Percentiles rank a stretch among this genome's conserved stretches.
phyloP scores from a whole-genome alignment of 1,284 basidiomycete genomes.

The Grifola frondosa region DNA sequence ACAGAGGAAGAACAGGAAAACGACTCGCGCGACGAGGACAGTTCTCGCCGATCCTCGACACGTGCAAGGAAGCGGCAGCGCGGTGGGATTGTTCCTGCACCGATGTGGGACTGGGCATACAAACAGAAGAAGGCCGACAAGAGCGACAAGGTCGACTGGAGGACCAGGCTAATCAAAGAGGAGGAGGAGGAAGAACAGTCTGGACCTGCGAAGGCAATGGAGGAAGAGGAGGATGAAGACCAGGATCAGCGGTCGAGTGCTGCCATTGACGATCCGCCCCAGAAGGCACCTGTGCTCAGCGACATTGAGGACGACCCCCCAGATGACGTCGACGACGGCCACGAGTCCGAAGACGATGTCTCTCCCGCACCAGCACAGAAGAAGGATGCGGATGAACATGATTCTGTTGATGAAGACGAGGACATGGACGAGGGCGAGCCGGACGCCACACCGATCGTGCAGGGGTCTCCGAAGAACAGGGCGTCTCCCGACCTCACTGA shows the following conservation, averaged over 20 bases:
- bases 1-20: constrained; percentile 74
- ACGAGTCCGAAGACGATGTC: constrained; percentile 17
- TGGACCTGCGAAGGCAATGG: constrained; percentile 56
- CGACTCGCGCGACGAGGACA: constrained; percentile 22
- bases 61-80: constrained; percentile 49
- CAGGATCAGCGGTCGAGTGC: constrained; percentile 26
- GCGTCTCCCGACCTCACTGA: constrained; percentile 26
- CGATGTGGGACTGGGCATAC: constrained; percentile 79
- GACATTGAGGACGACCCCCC: constrained; percentile 22
- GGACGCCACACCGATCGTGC: constrained; percentile 13
- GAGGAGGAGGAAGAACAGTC: constrained; percentile 49
- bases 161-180: constrained; percentile 50
- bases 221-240: constrained; percentile 60
- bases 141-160: constrained; percentile 31
- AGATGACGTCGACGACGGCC: constrained; percentile 17
- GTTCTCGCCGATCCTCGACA: constrained; percentile 10
- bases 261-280: constrained; percentile 11
- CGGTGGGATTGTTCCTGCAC: constrained; percentile 65
- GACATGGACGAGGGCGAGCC: constrained; percentile 28
- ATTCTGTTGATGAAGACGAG: constrained; percentile 31
- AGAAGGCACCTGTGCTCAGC: constrained; percentile 14
- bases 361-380: constrained; percentile 1
- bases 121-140: constrained; percentile 38
- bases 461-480: constrained; percentile 19
- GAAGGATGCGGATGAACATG: constrained; percentile 16